Percentiles rank a stretch among this genome's conserved stretches.
These are phyloP conservation scores for Dichomitus squalens DNA, from an alignment of 1,284 basidiomycete genomes.

Conservation along the genomic window DNA sequence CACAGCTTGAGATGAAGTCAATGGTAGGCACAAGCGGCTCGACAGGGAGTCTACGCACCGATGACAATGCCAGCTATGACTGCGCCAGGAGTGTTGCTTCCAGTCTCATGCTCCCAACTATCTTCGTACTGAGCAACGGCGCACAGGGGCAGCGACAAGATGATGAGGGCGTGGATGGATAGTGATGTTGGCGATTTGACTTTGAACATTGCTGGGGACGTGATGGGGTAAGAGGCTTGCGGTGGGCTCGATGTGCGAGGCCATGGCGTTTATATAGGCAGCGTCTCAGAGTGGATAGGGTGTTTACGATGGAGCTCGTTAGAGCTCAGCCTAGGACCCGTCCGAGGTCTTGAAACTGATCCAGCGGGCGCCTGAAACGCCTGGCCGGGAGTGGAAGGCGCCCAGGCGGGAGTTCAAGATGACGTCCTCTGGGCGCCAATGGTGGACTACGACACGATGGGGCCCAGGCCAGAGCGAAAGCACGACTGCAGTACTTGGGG, in stretches of 20 bases:
- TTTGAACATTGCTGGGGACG: too few relatives aligned
- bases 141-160: conserved; percentile 13
- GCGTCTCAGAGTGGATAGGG: neutral
- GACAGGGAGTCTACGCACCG: conserved; percentile 7
- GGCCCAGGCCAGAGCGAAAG: too few relatives aligned
- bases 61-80: conserved; percentile 21
- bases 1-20: conserved; percentile 5
- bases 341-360: too few relatives aligned
- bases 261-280: neutral
- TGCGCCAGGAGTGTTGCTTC: conserved; percentile 10
- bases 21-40: neutral
- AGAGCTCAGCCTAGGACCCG: too few relatives aligned
- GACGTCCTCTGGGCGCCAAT: too few relatives aligned
- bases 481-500: too few relatives aligned
- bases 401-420: too few relatives aligned
- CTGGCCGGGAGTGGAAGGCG: too few relatives aligned
- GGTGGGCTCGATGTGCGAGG: conserved; percentile 4
- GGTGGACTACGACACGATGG: too few relatives aligned
- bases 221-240: conserved; percentile 3
- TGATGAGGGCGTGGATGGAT: neutral
- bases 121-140: conserved; percentile 16
- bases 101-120: conserved; percentile 3
- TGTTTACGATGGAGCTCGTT: too few relatives aligned
- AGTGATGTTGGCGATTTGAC: neutral
- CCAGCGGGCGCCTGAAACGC: too few relatives aligned